These are phyloP conservation scores for Helianthus tuberosus DNA, from an alignment of 129 eudicot species.

Conservation along the genomic window DNA sequence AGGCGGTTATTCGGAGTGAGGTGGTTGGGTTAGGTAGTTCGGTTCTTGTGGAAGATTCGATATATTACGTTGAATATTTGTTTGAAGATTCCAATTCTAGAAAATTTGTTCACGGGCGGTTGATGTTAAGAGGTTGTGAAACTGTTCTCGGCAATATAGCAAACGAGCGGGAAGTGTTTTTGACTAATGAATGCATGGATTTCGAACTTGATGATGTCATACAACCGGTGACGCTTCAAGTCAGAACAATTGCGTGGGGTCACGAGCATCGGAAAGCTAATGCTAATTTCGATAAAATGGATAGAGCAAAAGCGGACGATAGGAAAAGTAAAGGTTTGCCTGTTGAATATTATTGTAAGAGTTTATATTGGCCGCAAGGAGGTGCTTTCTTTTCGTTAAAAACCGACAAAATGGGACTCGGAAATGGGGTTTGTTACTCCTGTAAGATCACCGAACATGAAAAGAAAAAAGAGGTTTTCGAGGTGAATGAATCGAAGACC, in stretches of 20 bases:
- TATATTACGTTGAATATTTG: conserved; percentile 83
- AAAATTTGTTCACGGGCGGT: conserved; percentile 74
- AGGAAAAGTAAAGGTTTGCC: conserved; percentile 68
- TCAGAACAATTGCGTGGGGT: conserved; percentile 75
- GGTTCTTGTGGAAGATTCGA: conserved; percentile 59
- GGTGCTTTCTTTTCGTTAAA: conserved; percentile 83
- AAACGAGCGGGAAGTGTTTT: conserved; percentile 81
- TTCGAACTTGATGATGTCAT: conserved; percentile 63
- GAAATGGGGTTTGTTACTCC: conserved; percentile 69
- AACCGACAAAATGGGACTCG: conserved; percentile 63
- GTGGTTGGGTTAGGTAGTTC: conserved; percentile 60
- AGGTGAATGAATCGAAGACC: conserved; percentile 43
- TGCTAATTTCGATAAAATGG: conserved; percentile 57
- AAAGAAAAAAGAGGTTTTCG: conserved; percentile 38
- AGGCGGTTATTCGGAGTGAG: conserved; percentile 57
- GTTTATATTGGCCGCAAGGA: conserved; percentile 75
- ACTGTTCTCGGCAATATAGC: conserved; percentile 87
- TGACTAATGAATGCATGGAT: conserved; percentile 75
- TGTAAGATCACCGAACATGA: conserved; percentile 52
- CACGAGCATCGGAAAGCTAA: conserved; percentile 71
- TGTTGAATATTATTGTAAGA: conserved; percentile 72
- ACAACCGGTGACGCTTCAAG: conserved; percentile 49
- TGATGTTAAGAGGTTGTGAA: conserved; percentile 70
- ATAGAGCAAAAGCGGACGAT: conserved; percentile 80
- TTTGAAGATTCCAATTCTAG: conserved; percentile 63